These are phyloP conservation scores for Colletotrichum cereale DNA, from an alignment of 2,329 filamentous ascomycete genomes.

Conservation along the genomic window DNA sequence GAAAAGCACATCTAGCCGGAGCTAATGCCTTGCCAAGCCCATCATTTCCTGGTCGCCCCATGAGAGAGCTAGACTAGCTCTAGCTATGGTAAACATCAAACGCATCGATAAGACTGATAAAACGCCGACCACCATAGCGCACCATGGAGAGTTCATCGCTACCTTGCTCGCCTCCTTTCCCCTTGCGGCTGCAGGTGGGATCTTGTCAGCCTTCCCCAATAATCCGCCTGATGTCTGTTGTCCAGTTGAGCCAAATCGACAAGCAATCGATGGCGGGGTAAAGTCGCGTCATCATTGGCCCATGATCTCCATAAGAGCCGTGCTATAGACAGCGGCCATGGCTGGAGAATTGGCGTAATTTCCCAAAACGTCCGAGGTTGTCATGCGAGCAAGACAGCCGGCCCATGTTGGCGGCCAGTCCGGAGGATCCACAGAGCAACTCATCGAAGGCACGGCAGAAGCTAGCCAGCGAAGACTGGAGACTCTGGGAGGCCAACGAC, in stretches of 20 bases:
- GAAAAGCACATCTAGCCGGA: constrained; percentile 2
- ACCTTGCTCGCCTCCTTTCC: constrained; percentile 27
- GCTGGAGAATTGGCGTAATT: constrained; percentile 56
- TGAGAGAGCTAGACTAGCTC: constrained; percentile 10
- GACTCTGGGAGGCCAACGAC: constrained; percentile 33
- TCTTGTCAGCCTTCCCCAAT: constrained; percentile 39
- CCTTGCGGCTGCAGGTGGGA: constrained; percentile 32
- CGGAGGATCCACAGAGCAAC: constrained; percentile 56
- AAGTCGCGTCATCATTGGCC: constrained; percentile 49
- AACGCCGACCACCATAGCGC: constrained; percentile 35
- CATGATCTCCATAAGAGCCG: constrained; percentile 53
- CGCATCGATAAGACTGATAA: constrained; percentile 40
- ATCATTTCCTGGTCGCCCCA: constrained; percentile 21
- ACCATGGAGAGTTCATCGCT: constrained; percentile 31
- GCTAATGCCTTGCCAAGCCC: constrained; percentile 12
- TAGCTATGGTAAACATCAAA: constrained; percentile 43
- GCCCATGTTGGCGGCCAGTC: constrained; percentile 46
- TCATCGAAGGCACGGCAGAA: constrained; percentile 52
- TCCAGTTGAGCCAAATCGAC: constrained; percentile 32
- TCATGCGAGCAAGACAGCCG: constrained; percentile 55
- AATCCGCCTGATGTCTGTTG: constrained; percentile 18
- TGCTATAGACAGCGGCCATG: constrained; percentile 52
- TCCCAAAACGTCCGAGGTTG: constrained; percentile 57
- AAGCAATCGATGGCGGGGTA: constrained; percentile 40
- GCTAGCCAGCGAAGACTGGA: constrained; percentile 30